phyloP scores from a whole-genome alignment of 768 basidiomycete genomes.

The Kwoniella pini region DNA sequence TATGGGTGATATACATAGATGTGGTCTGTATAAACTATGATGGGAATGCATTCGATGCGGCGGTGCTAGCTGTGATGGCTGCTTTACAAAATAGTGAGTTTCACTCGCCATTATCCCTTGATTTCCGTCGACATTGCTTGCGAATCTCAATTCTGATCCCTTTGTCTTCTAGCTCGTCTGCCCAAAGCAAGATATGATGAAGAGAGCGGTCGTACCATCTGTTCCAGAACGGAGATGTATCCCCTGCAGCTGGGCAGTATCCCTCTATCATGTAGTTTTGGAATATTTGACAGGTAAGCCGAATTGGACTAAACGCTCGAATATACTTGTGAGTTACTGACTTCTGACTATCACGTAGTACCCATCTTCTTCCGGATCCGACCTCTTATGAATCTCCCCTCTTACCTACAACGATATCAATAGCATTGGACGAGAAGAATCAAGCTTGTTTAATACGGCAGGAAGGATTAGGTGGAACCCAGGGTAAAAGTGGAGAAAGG shows the following conservation, averaged over 20 bases:
- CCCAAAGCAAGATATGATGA: conserved; percentile 72
- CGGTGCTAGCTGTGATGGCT: conserved; percentile 80
- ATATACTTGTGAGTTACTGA: not conserved
- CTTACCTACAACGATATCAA: conserved; percentile 63
- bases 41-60: conserved; percentile 90
- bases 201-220: conserved; percentile 66
- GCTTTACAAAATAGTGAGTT: conserved; percentile 76
- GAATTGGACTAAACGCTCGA: not conserved
- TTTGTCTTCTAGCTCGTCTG: conserved; percentile 61
- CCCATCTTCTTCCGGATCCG: conserved; percentile 69
- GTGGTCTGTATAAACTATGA: conserved; percentile 96
- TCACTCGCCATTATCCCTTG: not conserved
- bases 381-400: conserved; percentile 86
- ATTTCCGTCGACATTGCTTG: no score
- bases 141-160: not conserved
- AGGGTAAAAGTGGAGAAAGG: conserved; percentile 44
- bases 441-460: conserved; percentile 43
- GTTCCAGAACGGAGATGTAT: conserved; percentile 57
- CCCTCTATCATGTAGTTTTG: conserved; percentile 65
- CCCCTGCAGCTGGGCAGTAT: conserved; percentile 39
- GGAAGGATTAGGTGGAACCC: conserved; percentile 44
- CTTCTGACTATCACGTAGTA: conserved; percentile 55
- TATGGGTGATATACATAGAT: conserved; percentile 93
- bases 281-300: conserved; percentile 76
- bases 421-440: conserved; percentile 43